A percentile compares a stretch with the other conserved stretches of the same genome.
These are phyloP conservation scores for Cotoneaster glaucophyllus DNA, from an alignment of 306 rosid genomes.

Conservation along the genomic window DNA sequence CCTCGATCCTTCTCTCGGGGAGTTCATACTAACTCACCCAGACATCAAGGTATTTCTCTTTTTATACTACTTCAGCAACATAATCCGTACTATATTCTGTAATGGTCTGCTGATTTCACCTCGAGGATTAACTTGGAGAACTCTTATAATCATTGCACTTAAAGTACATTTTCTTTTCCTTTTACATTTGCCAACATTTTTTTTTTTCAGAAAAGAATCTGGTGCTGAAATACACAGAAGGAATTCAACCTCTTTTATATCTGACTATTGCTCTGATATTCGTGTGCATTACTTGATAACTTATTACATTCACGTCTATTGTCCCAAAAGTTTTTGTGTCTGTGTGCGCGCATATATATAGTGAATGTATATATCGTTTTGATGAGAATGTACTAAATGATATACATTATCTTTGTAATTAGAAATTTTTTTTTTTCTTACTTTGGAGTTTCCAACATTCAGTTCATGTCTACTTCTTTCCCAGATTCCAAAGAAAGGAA, in stretches of 20 bases:
- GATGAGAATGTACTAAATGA: background rate
- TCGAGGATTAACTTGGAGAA: background rate
- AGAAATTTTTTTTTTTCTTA: background rate
- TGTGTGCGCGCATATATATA: background rate
- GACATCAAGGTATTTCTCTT: slow-evolving; percentile 60
- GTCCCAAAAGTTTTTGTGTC: background rate
- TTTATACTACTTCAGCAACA: background rate
- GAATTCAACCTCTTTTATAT: background rate
- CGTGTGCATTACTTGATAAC: background rate
- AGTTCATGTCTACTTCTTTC: slow-evolving; percentile 20
- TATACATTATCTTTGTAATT: background rate
- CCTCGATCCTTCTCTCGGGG: slow-evolving; percentile 95
- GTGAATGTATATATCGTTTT: background rate
- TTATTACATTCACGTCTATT: background rate
- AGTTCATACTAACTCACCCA: slow-evolving; percentile 93
- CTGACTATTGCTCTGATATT: background rate
- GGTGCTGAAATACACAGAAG: background rate
- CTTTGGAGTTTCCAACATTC: background rate
- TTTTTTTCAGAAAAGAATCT: background rate
- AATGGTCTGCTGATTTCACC: background rate
- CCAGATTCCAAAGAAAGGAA: slow-evolving; percentile 86
- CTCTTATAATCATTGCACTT: background rate
- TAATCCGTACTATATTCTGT: background rate
- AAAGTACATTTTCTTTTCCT: background rate
- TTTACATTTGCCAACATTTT: background rate